These are phyloP conservation scores for Dryadomyces quercivorus DNA, from an alignment of 2,329 filamentous ascomycete species.

Conservation along the genomic window DNA sequence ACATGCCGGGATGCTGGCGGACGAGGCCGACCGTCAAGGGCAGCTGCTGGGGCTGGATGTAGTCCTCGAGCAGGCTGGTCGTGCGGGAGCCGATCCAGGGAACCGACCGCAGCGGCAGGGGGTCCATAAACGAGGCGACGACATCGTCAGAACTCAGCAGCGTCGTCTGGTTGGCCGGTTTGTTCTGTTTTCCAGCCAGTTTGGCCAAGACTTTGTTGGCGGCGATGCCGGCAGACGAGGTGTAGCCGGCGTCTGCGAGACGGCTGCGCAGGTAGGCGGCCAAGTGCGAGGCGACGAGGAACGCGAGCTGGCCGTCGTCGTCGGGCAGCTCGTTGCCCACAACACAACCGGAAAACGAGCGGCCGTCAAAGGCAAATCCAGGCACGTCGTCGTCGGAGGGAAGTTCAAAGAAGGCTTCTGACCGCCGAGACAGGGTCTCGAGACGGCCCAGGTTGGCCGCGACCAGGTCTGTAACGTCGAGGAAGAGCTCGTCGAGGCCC, in stretches of 20 bases:
- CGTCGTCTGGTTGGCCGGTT: conserved; percentile 79
- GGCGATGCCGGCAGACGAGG: conserved; percentile 75
- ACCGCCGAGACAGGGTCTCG: conserved; percentile 36
- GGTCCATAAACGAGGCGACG: conserved; percentile 59
- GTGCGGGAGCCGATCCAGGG: conserved; percentile 78
- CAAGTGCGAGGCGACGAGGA: conserved; percentile 71
- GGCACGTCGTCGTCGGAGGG: conserved; percentile 56
- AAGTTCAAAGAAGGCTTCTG: conserved; percentile 67
- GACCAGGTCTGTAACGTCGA: conserved; percentile 79
- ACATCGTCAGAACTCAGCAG: conserved; percentile 42
- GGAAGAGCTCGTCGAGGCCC: conserved; percentile 81
- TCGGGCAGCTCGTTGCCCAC: too few relatives aligned
- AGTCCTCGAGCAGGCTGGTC: conserved; percentile 41
- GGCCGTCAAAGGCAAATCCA: conserved; percentile 74
- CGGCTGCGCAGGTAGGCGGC: conserved; percentile 60
- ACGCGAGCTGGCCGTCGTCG: conserved; percentile 9
- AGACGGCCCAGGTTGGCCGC: conserved; percentile 66
- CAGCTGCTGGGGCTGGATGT: conserved; percentile 18
- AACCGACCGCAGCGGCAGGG: conserved; percentile 63
- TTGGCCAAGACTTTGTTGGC: conserved; percentile 83
- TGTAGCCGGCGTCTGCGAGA: conserved; percentile 62
- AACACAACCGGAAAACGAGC: conserved; percentile 50
- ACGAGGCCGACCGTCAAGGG: conserved; percentile 54
- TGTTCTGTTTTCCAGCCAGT: conserved; percentile 70
- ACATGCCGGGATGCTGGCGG: conserved; percentile 49